phyloP scores from a whole-genome alignment of 306 rosid genomes.

The Cicer cuneatum region DNA sequence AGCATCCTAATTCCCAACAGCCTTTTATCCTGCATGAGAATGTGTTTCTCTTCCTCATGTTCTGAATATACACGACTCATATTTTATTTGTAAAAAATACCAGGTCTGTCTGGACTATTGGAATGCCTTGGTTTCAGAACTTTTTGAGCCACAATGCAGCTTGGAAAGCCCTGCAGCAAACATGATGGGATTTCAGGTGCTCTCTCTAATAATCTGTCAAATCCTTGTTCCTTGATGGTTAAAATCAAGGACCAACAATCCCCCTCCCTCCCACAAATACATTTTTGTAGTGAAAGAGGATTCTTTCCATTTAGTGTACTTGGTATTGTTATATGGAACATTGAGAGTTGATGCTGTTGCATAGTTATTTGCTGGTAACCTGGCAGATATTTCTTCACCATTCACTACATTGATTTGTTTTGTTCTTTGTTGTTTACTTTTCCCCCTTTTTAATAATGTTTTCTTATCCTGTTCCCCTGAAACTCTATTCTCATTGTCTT shows the following conservation, averaged over 20 bases:
- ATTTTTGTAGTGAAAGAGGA: background rate
- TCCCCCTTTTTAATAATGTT: background rate
- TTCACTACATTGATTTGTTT: background rate
- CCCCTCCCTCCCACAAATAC: background rate
- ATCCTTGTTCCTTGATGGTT: constrained; percentile 6
- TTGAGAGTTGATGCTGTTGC: constrained; percentile 1
- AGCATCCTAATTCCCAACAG: background rate
- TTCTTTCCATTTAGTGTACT: background rate
- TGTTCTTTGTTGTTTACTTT: background rate
- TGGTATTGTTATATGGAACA: background rate
- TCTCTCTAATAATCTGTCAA: constrained; percentile 49
- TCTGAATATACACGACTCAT: background rate
- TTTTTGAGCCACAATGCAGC: constrained; percentile 51
- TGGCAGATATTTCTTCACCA: background rate
- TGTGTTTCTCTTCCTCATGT: constrained; percentile 18
- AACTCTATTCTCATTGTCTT: background rate
- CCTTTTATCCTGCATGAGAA: constrained; percentile 1
- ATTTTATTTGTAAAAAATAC: constrained; percentile 32
- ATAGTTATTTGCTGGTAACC: background rate
- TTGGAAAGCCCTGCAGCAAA: constrained; percentile 51
- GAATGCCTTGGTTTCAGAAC: constrained; percentile 86
- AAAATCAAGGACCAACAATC: background rate
- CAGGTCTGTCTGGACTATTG: constrained; percentile 99
- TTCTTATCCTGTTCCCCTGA: background rate
- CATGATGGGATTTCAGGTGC: constrained; percentile 60